phyloP scores from a whole-genome alignment of 768 basidiomycete species.

The Hericium alpestre region DNA sequence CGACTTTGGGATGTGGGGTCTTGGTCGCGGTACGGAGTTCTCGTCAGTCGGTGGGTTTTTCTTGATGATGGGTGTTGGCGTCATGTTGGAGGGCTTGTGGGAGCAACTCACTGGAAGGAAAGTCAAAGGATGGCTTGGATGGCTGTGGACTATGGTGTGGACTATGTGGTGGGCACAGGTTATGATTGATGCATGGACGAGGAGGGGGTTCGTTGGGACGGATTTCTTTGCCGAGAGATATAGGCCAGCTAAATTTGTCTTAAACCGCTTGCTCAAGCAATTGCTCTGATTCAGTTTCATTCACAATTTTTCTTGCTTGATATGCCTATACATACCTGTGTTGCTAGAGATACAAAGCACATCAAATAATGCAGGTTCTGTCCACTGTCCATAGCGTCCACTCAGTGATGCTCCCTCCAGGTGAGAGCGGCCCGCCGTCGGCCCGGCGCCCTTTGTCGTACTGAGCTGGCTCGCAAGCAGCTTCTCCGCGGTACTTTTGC shows the following conservation, averaged over 20 bases:
- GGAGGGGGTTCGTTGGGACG: neutral
- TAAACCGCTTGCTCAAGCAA: neutral
- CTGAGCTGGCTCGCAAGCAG: too few species aligned
- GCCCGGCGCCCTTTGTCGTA: too few species aligned
- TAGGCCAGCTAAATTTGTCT: constrained; percentile 1
- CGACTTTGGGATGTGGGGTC: constrained; percentile 44
- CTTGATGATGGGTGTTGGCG: constrained; percentile 42
- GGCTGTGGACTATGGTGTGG: constrained; percentile 43
- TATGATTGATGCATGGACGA: constrained; percentile 4
- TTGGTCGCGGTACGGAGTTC: constrained; percentile 43
- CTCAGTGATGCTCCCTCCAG: too few species aligned
- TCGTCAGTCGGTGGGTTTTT: constrained; percentile 38
- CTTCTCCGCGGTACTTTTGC: too few species aligned
- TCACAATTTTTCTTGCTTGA: neutral
- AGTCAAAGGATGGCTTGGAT: constrained; percentile 38
- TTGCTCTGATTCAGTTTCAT: neutral
- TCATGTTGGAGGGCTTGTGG: constrained; percentile 40
- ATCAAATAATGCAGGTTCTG: too few species aligned
- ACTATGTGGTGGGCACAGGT: constrained; percentile 29
- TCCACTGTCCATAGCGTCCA: too few species aligned
- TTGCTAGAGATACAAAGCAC: constrained; percentile 3
- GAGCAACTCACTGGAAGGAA: constrained; percentile 30
- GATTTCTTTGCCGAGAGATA: neutral
- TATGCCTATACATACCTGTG: neutral
- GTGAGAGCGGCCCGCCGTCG: too few species aligned